phyloP scores from a whole-genome alignment of 345 rosid genomes.

The Syzygium aromaticum region DNA sequence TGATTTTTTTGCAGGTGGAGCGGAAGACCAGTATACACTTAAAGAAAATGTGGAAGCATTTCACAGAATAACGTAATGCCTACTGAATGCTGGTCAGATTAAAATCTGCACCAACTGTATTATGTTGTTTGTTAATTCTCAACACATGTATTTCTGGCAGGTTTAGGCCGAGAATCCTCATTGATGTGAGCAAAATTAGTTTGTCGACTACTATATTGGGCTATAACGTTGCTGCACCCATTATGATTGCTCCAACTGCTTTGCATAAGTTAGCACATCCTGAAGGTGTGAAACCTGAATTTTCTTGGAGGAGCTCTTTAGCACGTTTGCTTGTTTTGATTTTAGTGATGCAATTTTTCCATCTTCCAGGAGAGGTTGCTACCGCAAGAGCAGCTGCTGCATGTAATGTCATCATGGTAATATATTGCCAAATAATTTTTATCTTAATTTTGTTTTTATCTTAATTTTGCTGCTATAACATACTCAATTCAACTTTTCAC shows the following conservation, averaged over 20 bases:
- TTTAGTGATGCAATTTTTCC: neutral
- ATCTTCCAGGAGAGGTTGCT: conserved; percentile 64
- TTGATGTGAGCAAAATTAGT: conserved; percentile 56
- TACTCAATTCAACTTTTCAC: neutral
- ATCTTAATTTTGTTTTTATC: neutral
- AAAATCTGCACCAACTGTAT: neutral
- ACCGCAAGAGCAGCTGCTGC: conserved; percentile 91
- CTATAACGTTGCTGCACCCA: conserved; percentile 50
- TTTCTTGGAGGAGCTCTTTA: neutral
- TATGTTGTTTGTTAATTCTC: neutral
- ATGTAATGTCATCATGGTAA: conserved; percentile 76
- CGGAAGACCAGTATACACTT: conserved; percentile 75
- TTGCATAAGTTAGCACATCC: conserved; percentile 66
- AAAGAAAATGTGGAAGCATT: conserved; percentile 64
- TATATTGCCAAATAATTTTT: neutral
- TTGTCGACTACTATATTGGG: conserved; percentile 53
- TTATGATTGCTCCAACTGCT: conserved; percentile 79
- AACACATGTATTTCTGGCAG: conserved; percentile 15
- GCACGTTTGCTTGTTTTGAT: neutral
- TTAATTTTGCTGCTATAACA: neutral
- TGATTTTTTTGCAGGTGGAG: conserved; percentile 71
- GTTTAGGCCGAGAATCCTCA: conserved; percentile 68
- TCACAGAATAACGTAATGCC: conserved; percentile 40
- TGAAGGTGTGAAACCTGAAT: conserved; percentile 33
- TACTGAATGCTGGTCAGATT: neutral